A percentile compares a stretch with the other conserved stretches of the same genome.
Evolutionary conservation across 148 eudicot genomes (phyloP).

Genomic region (Heliosperma pusillum): DNA sequence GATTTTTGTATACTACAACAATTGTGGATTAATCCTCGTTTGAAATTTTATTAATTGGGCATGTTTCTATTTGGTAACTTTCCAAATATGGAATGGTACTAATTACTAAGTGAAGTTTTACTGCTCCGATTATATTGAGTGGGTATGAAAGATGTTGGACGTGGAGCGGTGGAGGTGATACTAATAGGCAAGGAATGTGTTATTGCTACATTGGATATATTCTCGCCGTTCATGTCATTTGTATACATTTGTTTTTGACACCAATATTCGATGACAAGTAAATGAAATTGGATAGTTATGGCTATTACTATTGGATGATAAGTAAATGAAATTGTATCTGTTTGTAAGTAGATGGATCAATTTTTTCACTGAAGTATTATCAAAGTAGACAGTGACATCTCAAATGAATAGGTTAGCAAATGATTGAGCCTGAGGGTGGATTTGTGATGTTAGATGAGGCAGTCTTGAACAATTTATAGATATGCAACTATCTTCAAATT

Average conservation of each 20-base stretch:
- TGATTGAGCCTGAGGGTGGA: not conserved
- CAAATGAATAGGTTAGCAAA: not conserved
- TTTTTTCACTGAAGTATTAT: not conserved
- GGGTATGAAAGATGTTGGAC: too few species aligned
- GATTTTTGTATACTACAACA: too few species aligned
- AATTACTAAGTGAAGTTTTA: too few species aligned
- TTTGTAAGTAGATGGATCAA: not conserved
- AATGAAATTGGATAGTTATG: too few species aligned
- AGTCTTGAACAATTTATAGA: not conserved
- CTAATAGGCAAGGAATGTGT: too few species aligned
- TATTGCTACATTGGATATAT: too few species aligned
- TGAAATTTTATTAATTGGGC: not conserved
- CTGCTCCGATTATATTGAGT: too few species aligned
- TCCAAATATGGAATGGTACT: not conserved
- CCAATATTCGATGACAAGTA: too few species aligned
- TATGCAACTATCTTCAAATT: not conserved
- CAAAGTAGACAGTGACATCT: not conserved
- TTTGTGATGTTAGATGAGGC: not conserved
- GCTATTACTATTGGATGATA: not conserved
- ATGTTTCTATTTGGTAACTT: not conserved
- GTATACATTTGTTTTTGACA: too few species aligned
- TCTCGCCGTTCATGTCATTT: too few species aligned
- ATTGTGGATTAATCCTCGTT: not conserved
- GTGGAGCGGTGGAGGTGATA: too few species aligned
- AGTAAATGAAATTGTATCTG: not conserved